Evolutionary conservation across 2,329 filamentous ascomycete species (phyloP), one percentile per base, ranked within the genome.

Genomic region (Chrysoporthe deuterocubensis): DNA sequence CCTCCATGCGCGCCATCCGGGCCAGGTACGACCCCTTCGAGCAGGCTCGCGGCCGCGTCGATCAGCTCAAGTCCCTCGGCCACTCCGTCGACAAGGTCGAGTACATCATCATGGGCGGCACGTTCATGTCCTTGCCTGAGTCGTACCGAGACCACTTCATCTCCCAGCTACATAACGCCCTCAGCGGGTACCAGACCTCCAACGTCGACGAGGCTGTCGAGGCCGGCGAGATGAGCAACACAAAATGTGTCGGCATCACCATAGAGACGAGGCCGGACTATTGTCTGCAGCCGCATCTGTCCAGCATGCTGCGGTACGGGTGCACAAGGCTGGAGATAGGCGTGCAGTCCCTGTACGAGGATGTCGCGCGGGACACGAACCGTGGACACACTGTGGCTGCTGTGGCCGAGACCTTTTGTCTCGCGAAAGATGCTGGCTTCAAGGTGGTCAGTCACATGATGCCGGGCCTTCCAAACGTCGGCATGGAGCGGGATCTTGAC

Each of bases 391-490:
- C 96, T 0, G 96, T 99, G 34, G 93, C 94, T 7, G 89, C 96
- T 0, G 96, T 99, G 0, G 95, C 94, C 42, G 94, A 99, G 80
- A 99, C 96, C 0, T 99, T 99, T 78, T 96, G 92, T 73, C 85
- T 97, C n/a, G 90, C 96, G 71, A 99, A 99, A 80, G 96, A 99
- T 78, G 94, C 96, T 6, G 96, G 96, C 0, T 99, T 97, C 86
- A 99, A 99, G 79, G 96, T 99, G 0, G 96, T 99, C 71, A 97
- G 93, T 72, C 96, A 99, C 81, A 99, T 99, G 96, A 99, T 99
- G 96, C 96, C 96, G 1, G 96, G 99, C 77, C 81, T 99, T 60
- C 96, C 96, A 3, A 99, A 99, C 74, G 96, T 99, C 2, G 96
- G 96, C 67, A 97, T 98, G 92, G 96, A 99, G 81, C 91, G 96